phyloP scores from a whole-genome alignment of 768 basidiomycete genomes.

The Suillus sp. region DNA sequence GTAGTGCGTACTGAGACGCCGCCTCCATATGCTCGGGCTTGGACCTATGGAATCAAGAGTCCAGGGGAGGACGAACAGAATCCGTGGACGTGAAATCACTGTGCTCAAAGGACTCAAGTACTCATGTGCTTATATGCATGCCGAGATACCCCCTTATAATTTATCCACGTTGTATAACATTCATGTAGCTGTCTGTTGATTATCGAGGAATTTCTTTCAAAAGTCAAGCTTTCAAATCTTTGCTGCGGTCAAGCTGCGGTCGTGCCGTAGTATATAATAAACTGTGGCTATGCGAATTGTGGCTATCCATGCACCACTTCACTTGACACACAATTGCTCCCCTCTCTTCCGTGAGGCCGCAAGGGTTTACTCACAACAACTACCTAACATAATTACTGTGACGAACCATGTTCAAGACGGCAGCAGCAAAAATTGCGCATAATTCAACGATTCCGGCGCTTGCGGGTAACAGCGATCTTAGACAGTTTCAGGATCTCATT shows the following conservation, averaged over 20 bases:
- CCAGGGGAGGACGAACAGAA: slow-evolving; percentile 25
- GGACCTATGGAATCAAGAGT: slow-evolving; percentile 15
- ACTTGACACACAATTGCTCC: background rate
- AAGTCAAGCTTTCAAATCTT: background rate
- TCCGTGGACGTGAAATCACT: slow-evolving; percentile 28
- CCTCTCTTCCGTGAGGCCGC: background rate
- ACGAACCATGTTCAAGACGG: slow-evolving; percentile 68
- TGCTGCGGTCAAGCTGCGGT: background rate
- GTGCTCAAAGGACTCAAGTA: background rate
- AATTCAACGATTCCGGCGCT: slow-evolving; percentile 80
- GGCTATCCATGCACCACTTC: slow-evolving; percentile 1
- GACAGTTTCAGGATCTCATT: slow-evolving; percentile 86
- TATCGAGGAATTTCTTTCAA: background rate
- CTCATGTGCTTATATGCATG: background rate
- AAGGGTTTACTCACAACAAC: background rate
- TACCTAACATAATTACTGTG: background rate
- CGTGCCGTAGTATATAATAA: background rate
- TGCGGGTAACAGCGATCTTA: slow-evolving; percentile 72
- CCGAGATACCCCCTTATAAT: slow-evolving; percentile 2
- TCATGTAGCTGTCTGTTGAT: background rate
- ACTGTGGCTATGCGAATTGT: slow-evolving; percentile 1
- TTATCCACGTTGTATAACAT: slow-evolving; percentile 7
- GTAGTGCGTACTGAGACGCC: slow-evolving; percentile 23
- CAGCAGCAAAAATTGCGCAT: slow-evolving; percentile 85
- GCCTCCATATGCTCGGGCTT: slow-evolving; percentile 19